A percentile compares a stretch with the other conserved stretches of the same genome.
These are phyloP conservation scores for Candida koratica DNA, from an alignment of 805 yeast genomes.

Conservation along the genomic window DNA sequence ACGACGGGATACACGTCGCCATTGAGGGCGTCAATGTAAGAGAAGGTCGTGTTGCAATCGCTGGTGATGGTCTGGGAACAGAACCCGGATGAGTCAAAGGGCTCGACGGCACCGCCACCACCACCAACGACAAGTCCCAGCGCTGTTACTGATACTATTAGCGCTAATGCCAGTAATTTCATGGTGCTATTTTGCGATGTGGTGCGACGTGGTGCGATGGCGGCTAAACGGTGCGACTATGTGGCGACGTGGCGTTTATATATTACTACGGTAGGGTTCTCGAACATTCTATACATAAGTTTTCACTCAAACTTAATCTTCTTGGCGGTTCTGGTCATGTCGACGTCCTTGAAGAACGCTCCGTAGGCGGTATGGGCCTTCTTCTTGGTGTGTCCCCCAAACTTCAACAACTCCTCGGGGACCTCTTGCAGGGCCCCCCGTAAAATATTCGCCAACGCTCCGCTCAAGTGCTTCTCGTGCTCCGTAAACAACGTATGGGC, in stretches of 20 bases:
- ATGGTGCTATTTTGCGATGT: background rate
- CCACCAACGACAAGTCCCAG: slow-evolving; percentile 9
- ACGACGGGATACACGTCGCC: slow-evolving; percentile 44
- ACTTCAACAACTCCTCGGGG: slow-evolving; percentile 90
- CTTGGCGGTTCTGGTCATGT: slow-evolving; percentile 75
- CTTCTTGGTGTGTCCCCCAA: slow-evolving; percentile 97
- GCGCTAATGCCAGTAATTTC: background rate
- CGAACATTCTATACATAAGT: no score
- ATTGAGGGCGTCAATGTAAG: slow-evolving; percentile 39
- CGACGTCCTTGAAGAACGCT: slow-evolving; percentile 93
- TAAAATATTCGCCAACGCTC: slow-evolving; percentile 87
- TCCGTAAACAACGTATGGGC: slow-evolving; percentile 96
- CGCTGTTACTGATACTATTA: background rate
- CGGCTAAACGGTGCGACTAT: no score
- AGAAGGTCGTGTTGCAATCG: slow-evolving; percentile 43
- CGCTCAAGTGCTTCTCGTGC: slow-evolving; percentile 92
- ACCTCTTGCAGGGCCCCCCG: slow-evolving; percentile 94
- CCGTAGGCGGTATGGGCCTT: slow-evolving; percentile 98
- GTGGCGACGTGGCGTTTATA: no score
- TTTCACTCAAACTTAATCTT: slow-evolving; percentile 85
- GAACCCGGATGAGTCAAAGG: slow-evolving; percentile 42
- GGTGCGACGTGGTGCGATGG: no score
- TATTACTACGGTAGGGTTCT: no score
- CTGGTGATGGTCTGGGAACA: slow-evolving; percentile 44
- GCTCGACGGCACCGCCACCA: no score